Percentiles rank a stretch among this genome's conserved stretches.
These are phyloP conservation scores for Penicillium antarcticum DNA, from an alignment of 495 filamentous ascomycete genomes.

Conservation along the genomic window DNA sequence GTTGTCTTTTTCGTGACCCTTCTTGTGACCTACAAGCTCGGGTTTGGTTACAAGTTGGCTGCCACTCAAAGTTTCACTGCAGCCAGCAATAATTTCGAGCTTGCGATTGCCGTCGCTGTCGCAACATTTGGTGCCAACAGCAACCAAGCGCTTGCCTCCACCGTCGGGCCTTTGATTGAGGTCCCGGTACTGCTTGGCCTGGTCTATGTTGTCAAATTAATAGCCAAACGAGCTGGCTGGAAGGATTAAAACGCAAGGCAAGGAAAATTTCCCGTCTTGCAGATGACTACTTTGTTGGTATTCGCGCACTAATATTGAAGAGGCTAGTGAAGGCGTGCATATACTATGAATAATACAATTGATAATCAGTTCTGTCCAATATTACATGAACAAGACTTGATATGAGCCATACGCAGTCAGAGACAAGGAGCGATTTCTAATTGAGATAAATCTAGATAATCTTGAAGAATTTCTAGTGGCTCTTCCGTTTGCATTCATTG, in stretches of 20 bases:
- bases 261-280: no score
- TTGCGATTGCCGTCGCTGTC: slow-evolving; percentile 89
- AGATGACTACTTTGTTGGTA: no score
- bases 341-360: no score
- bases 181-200: slow-evolving; percentile 80
- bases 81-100: slow-evolving; percentile 93
- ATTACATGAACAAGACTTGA: no score
- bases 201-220: slow-evolving; percentile 69
- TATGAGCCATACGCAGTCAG: no score
- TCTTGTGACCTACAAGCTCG: slow-evolving; percentile 49
- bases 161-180: slow-evolving; percentile 87
- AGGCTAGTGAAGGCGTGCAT: no score
- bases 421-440: no score
- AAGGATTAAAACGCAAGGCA: slow-evolving; percentile 5
- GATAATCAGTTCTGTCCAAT: no score
- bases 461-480: no score
- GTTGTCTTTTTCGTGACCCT: slow-evolving; percentile 72
- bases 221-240: slow-evolving; percentile 18
- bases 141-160: slow-evolving; percentile 81
- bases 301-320: no score
- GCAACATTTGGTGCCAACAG: slow-evolving; percentile 77
- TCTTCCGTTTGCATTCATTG: no score
- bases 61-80: slow-evolving; percentile 90
- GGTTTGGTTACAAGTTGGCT: slow-evolving; percentile 70
- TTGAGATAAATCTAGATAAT: no score